These are phyloP conservation scores for Botrytis paeoniae DNA, from an alignment of 2,329 filamentous ascomycete genomes.

Conservation along the genomic window DNA sequence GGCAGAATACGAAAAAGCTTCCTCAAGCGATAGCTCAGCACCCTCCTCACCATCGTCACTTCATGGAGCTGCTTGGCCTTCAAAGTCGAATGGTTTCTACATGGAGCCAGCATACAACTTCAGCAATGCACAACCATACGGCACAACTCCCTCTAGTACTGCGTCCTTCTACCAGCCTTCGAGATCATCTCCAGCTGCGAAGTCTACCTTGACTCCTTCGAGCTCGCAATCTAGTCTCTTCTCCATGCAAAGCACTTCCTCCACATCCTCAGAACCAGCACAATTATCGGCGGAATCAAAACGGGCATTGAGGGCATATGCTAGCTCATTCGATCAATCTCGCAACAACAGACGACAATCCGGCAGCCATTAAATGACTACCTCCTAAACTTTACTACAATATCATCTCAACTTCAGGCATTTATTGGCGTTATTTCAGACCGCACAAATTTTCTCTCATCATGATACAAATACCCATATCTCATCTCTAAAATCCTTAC, in stretches of 20 bases:
- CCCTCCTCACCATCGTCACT: conserved; percentile 53
- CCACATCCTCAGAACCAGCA: conserved; percentile 49
- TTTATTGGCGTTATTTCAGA: conserved; percentile 29
- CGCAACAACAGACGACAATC: conserved; percentile 38
- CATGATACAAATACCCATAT: conserved; percentile 32
- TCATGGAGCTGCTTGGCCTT: conserved; percentile 49
- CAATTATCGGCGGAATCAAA: conserved; percentile 73
- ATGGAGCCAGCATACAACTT: conserved; percentile 77
- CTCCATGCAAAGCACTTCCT: conserved; percentile 66
- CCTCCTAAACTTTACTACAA: conserved; percentile 14
- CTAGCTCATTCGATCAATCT: conserved; percentile 78
- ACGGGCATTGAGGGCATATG: conserved; percentile 80
- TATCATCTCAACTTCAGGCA: conserved; percentile 25
- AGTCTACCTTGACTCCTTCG: conserved; percentile 60
- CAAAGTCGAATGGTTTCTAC: conserved; percentile 57
- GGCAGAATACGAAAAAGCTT: conserved; percentile 77
- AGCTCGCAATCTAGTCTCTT: conserved; percentile 82
- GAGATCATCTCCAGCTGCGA: conserved; percentile 42
- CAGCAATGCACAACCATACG: conserved; percentile 58
- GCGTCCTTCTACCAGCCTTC: conserved; percentile 47
- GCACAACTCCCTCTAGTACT: conserved; percentile 43
- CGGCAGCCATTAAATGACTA: conserved; percentile 28
- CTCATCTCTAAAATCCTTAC: conserved; percentile 29
- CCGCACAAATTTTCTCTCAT: conserved; percentile 25
- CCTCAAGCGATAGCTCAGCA: conserved; percentile 52